These are phyloP conservation scores for Phoma herbarum DNA, from an alignment of 2,329 filamentous ascomycete species.

Conservation along the genomic window DNA sequence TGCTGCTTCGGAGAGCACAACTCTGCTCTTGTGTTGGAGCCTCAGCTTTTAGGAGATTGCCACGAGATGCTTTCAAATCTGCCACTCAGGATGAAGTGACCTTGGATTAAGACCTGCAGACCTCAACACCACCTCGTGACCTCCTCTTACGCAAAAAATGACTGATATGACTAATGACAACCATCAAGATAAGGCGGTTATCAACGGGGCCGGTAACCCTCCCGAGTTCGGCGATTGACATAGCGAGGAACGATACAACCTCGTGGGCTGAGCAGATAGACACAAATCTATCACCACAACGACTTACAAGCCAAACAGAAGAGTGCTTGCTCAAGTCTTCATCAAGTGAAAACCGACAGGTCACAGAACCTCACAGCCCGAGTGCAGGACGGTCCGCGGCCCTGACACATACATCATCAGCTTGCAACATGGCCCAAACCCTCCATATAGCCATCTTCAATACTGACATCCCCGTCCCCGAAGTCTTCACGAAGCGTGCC, in stretches of 20 bases:
- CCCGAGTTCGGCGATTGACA: slow-evolving; percentile 12
- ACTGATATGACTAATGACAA: slow-evolving; percentile 19
- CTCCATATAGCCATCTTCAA: slow-evolving; percentile 42
- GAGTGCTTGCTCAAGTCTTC: background rate
- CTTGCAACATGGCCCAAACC: slow-evolving; percentile 2
- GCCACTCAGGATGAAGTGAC: background rate
- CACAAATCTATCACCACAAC: background rate
- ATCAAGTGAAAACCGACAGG: background rate
- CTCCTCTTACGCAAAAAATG: background rate
- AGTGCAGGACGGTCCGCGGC: background rate
- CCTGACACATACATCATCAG: background rate
- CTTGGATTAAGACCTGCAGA: background rate
- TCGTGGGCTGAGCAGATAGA: background rate
- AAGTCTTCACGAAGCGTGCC: slow-evolving; percentile 28
- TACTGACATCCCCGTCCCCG: slow-evolving; percentile 41
- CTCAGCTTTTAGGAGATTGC: background rate
- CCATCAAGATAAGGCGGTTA: slow-evolving; percentile 20
- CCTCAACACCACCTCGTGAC: background rate
- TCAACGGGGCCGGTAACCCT: slow-evolving; percentile 15
- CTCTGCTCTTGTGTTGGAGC: background rate
- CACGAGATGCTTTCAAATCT: slow-evolving; percentile 5
- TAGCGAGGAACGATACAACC: background rate
- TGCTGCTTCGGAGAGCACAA: background rate
- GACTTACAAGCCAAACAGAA: background rate
- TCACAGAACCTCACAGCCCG: background rate